These are phyloP conservation scores for Cercospora citrullina DNA, from an alignment of 2,329 filamentous ascomycete genomes.

Conservation along the genomic window DNA sequence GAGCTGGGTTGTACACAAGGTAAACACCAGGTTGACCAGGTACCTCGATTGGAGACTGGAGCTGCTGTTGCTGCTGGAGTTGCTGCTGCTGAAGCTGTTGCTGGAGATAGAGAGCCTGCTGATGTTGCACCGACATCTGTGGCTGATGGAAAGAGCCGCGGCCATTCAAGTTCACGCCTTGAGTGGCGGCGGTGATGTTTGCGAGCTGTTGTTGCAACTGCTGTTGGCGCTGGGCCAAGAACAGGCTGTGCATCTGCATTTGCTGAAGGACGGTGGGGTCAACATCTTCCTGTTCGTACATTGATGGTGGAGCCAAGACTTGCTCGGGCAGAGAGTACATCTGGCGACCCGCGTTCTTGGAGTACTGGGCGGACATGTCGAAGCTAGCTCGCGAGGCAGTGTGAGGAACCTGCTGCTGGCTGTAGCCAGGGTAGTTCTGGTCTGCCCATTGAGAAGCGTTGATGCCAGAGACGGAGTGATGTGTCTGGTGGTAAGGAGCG, in stretches of 20 bases:
- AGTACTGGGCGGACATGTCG: slow-evolving; percentile 47
- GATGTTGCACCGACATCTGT: slow-evolving; percentile 53
- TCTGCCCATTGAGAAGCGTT: slow-evolving; percentile 51
- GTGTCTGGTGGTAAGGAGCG: slow-evolving; percentile 60
- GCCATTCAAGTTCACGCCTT: slow-evolving; percentile 68
- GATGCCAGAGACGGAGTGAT: slow-evolving; percentile 48
- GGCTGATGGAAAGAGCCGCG: slow-evolving; percentile 29
- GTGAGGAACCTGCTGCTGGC: slow-evolving; percentile 54
- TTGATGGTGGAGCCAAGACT: slow-evolving; percentile 77
- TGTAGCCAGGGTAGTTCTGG: slow-evolving; percentile 44
- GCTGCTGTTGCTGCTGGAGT: slow-evolving; percentile 53
- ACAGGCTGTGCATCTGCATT: slow-evolving; percentile 85
- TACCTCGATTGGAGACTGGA: slow-evolving; percentile 65
- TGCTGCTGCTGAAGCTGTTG: slow-evolving; percentile 58
- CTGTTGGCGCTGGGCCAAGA: slow-evolving; percentile 91
- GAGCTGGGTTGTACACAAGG: slow-evolving; percentile 80
- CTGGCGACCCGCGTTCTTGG: slow-evolving; percentile 53
- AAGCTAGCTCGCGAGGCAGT: slow-evolving; percentile 58
- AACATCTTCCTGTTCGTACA: slow-evolving; percentile 71
- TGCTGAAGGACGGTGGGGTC: slow-evolving; percentile 87
- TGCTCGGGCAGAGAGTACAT: slow-evolving; percentile 77
- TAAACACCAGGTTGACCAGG: slow-evolving; percentile 73
- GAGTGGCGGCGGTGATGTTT: slow-evolving; percentile 76
- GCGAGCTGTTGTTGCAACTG: slow-evolving; percentile 90
- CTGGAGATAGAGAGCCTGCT: slow-evolving; percentile 63